Evolutionary conservation across 2,329 filamentous ascomycete species (phyloP), one percentile per base, ranked within the genome.

Genomic region (Drechmeria coniospora): DNA sequence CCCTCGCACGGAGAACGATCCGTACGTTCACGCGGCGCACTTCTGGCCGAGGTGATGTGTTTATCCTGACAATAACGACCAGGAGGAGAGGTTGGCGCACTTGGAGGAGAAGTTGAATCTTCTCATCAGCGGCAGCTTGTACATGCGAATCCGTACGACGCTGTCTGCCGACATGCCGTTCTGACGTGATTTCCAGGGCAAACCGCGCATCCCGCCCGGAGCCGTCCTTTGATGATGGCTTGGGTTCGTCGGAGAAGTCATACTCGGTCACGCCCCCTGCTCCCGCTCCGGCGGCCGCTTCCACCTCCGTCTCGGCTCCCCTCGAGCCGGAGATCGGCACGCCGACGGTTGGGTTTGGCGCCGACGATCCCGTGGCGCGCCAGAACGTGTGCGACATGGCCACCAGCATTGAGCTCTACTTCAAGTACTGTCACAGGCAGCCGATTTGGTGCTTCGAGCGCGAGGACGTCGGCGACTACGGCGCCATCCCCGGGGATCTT

Each of bases 61-160:
- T 26, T 21, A 32, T 36, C 23, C 30, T 43, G 34, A 45, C 40
- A 21, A 31, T 38, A 15, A 28, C 27, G 36, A 11, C 5, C 10
- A 65, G 61, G 59, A 61, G 36, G 61, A 65, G 40, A 51, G 61
- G 36, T 46, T 65, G n/a, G 59, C 59, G 10, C 56, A 59, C 27
- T 37, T 65, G 22, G 61, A 65, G 45, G 60, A 64, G 43, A 65
- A 65, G 40, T 52, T 65, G 25, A 60, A 65, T 43, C 54, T 58
- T 32, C 49, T 65, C 29, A 44, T 65, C 13, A 63, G 49, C 26
- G 58, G 59, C 29, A 54, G 44, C 41, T 40, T 49, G 45, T 49
- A 47, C 30, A 30, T 25, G 25, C 20, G 16, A 27, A 15, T 27
- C 19, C 29, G 30, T 15, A 21, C 13, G 24, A 31, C 21, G 19